These are phyloP conservation scores for Melastoma malabathricum DNA, from an alignment of 345 rosid genomes.

Conservation along the genomic window DNA sequence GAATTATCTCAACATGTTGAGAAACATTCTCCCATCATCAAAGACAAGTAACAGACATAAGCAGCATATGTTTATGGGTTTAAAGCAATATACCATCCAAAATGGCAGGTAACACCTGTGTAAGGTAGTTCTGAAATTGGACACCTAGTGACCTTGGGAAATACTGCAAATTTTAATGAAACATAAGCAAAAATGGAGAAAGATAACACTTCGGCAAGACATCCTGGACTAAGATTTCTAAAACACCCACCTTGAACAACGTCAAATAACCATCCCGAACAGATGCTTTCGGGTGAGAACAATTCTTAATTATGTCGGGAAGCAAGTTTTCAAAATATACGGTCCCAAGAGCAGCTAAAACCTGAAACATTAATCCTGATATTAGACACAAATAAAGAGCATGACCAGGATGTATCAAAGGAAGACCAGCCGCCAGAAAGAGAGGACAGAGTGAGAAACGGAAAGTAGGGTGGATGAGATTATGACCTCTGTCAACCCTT, in stretches of 20 bases:
- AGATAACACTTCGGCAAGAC: neutral
- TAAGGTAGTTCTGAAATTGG: slow-evolving; percentile 92
- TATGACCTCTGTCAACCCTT: slow-evolving; percentile 93
- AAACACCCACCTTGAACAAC: slow-evolving; percentile 64
- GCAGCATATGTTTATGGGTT: neutral
- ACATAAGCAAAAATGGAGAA: neutral
- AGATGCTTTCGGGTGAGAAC: slow-evolving; percentile 86
- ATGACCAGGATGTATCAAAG: too few relatives aligned
- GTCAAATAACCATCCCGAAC: slow-evolving; percentile 99
- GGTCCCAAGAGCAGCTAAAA: slow-evolving; percentile 86
- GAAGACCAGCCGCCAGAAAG: neutral
- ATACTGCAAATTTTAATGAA: slow-evolving; percentile 32
- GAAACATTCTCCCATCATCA: neutral
- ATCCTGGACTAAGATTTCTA: neutral
- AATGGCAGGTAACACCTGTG: slow-evolving; percentile 87
- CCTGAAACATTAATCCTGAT: slow-evolving; percentile 26
- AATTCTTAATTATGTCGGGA: slow-evolving; percentile 81
- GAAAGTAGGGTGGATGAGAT: neutral
- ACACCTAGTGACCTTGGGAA: slow-evolving; percentile 89
- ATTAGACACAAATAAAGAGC: slow-evolving; percentile 2
- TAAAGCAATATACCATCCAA: slow-evolving; percentile 49
- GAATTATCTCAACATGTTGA: slow-evolving; percentile 3
- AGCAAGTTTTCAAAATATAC: slow-evolving; percentile 69
- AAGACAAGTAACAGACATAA: neutral
- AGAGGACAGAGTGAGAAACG: slow-evolving; percentile 1